Conservation (phyloP, 148 eudicot species). For the Oxyria digyna region DNA sequence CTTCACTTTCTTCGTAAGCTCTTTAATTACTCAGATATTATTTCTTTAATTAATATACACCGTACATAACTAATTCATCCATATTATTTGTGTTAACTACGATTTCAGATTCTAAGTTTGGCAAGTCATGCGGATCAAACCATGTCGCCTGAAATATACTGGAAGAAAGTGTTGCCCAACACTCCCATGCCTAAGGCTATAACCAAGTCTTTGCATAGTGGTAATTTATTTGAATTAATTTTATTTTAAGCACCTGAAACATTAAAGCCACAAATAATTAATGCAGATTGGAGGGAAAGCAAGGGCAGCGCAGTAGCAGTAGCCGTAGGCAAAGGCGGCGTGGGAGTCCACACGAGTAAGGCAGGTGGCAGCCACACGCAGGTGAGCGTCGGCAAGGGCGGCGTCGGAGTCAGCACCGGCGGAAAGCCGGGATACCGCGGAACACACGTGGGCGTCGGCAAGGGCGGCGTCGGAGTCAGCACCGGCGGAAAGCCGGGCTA, state of each 20-base stretch:
- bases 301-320: slow-evolving; percentile 30
- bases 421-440: slow-evolving; percentile 6
- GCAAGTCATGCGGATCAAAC: slow-evolving; percentile 11
- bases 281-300: slow-evolving; percentile 20
- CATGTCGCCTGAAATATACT: slow-evolving; percentile 20
- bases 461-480: slow-evolving; percentile 18
- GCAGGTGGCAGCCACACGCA: slow-evolving; percentile 11
- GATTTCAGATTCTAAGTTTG: slow-evolving; percentile 12
- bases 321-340: slow-evolving; percentile 27
- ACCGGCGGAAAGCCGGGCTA: slow-evolving; percentile 22
- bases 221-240: neutral
- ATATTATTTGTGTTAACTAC: too few relatives aligned
- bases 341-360: slow-evolving; percentile 10
- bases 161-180: slow-evolving; percentile 24
- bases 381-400: slow-evolving; percentile 22
- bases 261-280: too few relatives aligned
- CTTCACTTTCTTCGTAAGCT: slow-evolving; percentile 8
- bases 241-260: too few relatives aligned
- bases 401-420: slow-evolving; percentile 15
- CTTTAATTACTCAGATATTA: neutral
- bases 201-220: slow-evolving; percentile 9
- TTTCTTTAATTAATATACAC: too few relatives aligned
- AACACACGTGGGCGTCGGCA: slow-evolving; percentile 17
- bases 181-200: slow-evolving; percentile 26
- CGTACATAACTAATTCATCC: too few relatives aligned